Evolutionary conservation across 2,329 filamentous ascomycete genomes (phyloP).

Genomic region (Teratosphaeriaceae sp.): DNA sequence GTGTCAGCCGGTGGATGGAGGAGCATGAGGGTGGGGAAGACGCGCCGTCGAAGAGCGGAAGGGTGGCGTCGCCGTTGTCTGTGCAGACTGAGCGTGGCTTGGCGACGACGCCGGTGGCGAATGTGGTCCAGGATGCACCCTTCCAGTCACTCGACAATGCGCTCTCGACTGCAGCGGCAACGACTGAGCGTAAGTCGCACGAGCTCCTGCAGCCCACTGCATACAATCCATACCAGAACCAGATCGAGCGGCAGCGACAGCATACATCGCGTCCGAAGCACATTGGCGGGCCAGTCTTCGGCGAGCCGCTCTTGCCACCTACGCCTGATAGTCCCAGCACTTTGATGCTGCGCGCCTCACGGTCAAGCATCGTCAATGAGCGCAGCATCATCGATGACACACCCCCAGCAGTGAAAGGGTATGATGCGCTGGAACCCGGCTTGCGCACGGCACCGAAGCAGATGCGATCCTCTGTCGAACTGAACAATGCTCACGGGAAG

Average conservation of each 20-base stretch:
- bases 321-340: conserved; percentile 30
- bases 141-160: conserved; percentile 20
- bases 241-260: conserved; percentile 5
- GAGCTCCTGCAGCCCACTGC: conserved; percentile 5
- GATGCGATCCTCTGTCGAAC: conserved; percentile 25
- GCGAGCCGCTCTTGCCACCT: conserved; percentile 25
- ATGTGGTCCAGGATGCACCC: conserved; percentile 3
- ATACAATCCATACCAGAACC: conserved; percentile 3
- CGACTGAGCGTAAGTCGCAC: neutral
- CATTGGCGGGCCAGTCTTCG: conserved; percentile 19
- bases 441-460: conserved; percentile 21
- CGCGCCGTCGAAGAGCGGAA: conserved; percentile 26
- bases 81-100: conserved; percentile 5
- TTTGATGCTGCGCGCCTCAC: conserved; percentile 25
- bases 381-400: conserved; percentile 18
- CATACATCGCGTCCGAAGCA: conserved; percentile 11
- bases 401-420: conserved; percentile 16
- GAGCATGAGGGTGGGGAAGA: conserved; percentile 19
- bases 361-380: conserved; percentile 23
- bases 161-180: conserved; percentile 9
- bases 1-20: conserved; percentile 32
- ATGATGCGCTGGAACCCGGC: conserved; percentile 15
- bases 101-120: neutral
- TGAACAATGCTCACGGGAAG: conserved; percentile 19
- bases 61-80: conserved; percentile 16